A percentile compares a stretch with the other conserved stretches of the same genome.
These are phyloP conservation scores for Margaritispora aquatica DNA, from an alignment of 495 filamentous ascomycete genomes.

Conservation along the genomic window DNA sequence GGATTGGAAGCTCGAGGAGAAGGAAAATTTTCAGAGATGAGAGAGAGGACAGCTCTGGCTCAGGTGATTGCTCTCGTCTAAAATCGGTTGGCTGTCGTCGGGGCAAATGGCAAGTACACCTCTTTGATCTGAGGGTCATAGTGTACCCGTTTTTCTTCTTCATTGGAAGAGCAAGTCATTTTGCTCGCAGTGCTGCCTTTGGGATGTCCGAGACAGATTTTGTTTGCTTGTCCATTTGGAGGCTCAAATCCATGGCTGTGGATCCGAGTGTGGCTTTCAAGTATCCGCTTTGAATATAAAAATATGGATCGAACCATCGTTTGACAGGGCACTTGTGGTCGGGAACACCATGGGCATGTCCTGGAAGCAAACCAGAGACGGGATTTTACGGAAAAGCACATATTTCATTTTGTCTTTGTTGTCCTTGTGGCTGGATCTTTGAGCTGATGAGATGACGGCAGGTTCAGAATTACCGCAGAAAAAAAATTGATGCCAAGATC, in stretches of 20 bases:
- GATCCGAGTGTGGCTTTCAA: slow-evolving; percentile 3
- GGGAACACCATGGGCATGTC: background rate
- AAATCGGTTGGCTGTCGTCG: background rate
- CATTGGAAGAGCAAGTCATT: too few species aligned
- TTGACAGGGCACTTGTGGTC: background rate
- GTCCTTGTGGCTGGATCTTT: background rate
- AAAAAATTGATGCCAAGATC: background rate
- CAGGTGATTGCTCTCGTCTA: slow-evolving; percentile 7
- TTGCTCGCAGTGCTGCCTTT: background rate
- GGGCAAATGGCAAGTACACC: background rate
- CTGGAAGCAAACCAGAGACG: background rate
- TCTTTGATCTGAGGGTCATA: slow-evolving; percentile 14
- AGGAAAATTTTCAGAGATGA: slow-evolving; percentile 27
- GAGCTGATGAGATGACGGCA: background rate
- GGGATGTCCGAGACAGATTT: slow-evolving; percentile 6
- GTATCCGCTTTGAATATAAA: slow-evolving; percentile 1
- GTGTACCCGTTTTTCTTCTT: background rate
- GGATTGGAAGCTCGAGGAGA: slow-evolving; percentile 19
- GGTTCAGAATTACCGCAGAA: slow-evolving; percentile 8
- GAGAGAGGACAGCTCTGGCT: slow-evolving; percentile 17
- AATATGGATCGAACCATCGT: background rate
- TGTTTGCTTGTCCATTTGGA: slow-evolving; percentile 8
- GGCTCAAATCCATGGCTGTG: slow-evolving; percentile 12
- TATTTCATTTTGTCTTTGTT: slow-evolving; percentile 3
- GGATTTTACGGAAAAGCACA: background rate